Evolutionary conservation across 306 rosid species (phyloP), one percentile per base, ranked within the genome.

Genomic region (Vigna mungo): DNA sequence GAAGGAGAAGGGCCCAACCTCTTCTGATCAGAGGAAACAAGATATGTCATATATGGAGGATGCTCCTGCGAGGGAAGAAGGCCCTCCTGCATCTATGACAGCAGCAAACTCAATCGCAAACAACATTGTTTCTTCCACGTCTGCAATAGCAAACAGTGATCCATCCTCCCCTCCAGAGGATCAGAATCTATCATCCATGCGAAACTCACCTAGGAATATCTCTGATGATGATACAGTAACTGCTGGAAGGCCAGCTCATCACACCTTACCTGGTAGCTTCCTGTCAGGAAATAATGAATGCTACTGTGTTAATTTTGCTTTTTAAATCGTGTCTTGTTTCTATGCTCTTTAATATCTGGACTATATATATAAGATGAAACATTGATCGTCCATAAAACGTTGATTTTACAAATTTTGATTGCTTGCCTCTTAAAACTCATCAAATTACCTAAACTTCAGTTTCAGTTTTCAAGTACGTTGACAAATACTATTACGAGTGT

Each of bases 251-350:
- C 92, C 96, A 72, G 89, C 87, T 80, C 92, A 89, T 84, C 96
- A 77, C 80, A 95, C 99, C 76, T 86, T 95, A 82, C 99, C 97
- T 85, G 99, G 99, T 95, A 92, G 68, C 78, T 70, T 68, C 71
- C 81, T 69, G 72, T 76, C 77, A 27, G 72, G 77, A 59, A 71
- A 74, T 23, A 30, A 68, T 68, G 41, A 52, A 10, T 72, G 65
- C 53, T 14, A 37, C n/a, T 10, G 46, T 74, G 68, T 58, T 68
- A n/a, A 4, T 37, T 44, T 59, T 68, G 9, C 32, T 46, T 67
- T 77, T 20, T 11, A 75, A 70, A 61, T n/a, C 20, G 5, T 47
- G 58, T 17, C 71, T 21, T 21, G 6, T 34, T 58, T 64, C 62
- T 58, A 41, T n/a, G 36, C 37, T 68, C 43, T 68, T 23, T 39